phyloP scores from a whole-genome alignment of 495 filamentous ascomycete genomes.

The Talaromyces proteolyticus region DNA sequence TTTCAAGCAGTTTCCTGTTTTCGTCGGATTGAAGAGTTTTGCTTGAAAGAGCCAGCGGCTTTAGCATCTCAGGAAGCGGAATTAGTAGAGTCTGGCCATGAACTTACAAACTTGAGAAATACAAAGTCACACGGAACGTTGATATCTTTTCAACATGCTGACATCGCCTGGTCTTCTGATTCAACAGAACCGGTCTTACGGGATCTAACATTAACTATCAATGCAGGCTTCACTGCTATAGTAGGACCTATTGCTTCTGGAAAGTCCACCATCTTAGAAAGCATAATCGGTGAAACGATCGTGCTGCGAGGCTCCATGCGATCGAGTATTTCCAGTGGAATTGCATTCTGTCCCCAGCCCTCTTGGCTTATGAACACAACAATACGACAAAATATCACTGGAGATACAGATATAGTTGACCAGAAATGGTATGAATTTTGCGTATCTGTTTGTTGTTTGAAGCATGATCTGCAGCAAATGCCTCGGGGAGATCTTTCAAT shows the following conservation, averaged over 20 bases:
- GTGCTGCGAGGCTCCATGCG: too few relatives aligned
- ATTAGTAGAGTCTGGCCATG: too few relatives aligned
- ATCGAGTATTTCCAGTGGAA: too few relatives aligned
- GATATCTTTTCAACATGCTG: background rate
- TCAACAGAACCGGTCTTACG: slow-evolving; percentile 1
- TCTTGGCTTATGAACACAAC: slow-evolving; percentile 36
- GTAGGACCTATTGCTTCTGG: slow-evolving; percentile 30
- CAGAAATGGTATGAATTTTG: too few relatives aligned
- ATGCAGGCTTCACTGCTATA: slow-evolving; percentile 23
- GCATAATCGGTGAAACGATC: slow-evolving; percentile 2
- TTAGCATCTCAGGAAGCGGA: background rate
- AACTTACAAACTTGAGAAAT: too few relatives aligned
- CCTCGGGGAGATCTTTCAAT: slow-evolving; percentile 37
- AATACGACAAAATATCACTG: slow-evolving; percentile 31
- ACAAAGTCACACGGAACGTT: too few relatives aligned
- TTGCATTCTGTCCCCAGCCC: slow-evolving; percentile 35
- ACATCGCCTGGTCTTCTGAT: background rate
- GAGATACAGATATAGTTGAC: too few relatives aligned
- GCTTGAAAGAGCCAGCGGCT: slow-evolving; percentile 12
- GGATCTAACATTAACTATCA: slow-evolving; percentile 19
- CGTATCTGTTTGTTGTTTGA: slow-evolving; percentile 54
- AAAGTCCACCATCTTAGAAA: slow-evolving; percentile 13
- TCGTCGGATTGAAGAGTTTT: slow-evolving; percentile 52
- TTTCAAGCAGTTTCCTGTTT: slow-evolving; percentile 52
- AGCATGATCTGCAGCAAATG: slow-evolving; percentile 47